Conservation (phyloP, 139 green algal species). For the Tetradesmus lagerheimii region DNA sequence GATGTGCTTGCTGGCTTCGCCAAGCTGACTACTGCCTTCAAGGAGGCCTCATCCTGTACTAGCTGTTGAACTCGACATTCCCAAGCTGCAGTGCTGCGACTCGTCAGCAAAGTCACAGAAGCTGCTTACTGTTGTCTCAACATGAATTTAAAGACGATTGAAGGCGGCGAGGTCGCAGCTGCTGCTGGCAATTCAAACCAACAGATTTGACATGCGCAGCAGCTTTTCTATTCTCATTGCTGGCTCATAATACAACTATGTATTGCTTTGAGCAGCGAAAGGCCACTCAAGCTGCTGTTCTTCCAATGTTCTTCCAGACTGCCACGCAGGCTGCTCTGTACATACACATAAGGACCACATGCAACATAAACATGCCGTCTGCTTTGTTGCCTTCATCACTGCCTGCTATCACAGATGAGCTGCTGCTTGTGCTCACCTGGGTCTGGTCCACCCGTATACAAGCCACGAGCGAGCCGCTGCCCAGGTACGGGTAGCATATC, state of each 20-base stretch:
- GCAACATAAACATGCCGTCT: not conserved
- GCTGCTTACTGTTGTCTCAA: not conserved
- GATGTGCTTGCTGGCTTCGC: not conserved
- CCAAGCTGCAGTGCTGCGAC: not conserved
- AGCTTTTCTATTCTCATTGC: not conserved
- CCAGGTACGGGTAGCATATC: conserved; percentile 1
- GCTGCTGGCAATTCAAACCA: not conserved
- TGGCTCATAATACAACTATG: too few species aligned
- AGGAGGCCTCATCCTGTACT: not conserved
- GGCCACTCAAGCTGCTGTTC: not conserved
- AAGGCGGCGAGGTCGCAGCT: not conserved
- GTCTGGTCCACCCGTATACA: not conserved
- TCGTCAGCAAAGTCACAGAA: not conserved
- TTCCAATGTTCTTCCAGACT: not conserved
- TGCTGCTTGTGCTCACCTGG: not conserved
- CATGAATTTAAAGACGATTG: not conserved
- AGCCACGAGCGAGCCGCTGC: not conserved
- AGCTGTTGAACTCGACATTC: not conserved
- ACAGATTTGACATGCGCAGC: not conserved
- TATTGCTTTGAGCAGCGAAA: too few species aligned
- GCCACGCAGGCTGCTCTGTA: not conserved
- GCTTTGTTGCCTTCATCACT: not conserved
- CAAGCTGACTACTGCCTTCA: not conserved
- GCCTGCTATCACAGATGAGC: not conserved
- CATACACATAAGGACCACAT: not conserved